Percentiles rank a stretch among this genome's conserved stretches.
Evolutionary conservation across 1,139 yeast genomes (phyloP).

Genomic region (Wickerhamiella pararugosa): DNA sequence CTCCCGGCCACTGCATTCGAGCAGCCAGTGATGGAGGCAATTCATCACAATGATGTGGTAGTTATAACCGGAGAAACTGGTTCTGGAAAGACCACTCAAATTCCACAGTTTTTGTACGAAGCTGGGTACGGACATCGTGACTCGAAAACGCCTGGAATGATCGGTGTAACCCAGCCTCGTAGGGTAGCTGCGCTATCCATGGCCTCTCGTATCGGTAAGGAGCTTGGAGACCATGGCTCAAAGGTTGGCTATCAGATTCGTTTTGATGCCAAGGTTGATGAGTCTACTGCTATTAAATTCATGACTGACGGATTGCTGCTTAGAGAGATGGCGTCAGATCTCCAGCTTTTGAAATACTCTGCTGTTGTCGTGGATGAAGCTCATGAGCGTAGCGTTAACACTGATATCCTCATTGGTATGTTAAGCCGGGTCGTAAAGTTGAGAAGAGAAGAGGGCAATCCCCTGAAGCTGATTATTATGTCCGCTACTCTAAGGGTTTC

Average conservation of each 20-base stretch:
- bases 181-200: slow-evolving; percentile 97
- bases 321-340: slow-evolving; percentile 84
- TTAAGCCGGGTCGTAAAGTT: slow-evolving; percentile 72
- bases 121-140: slow-evolving; percentile 65
- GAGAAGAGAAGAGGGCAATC: slow-evolving; percentile 43
- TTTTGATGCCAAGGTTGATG: slow-evolving; percentile 61
- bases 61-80: slow-evolving; percentile 97
- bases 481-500: slow-evolving; percentile 91
- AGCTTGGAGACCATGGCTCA: slow-evolving; percentile 63
- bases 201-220: slow-evolving; percentile 79
- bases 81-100: slow-evolving; percentile 95
- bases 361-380: slow-evolving; percentile 91
- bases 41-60: slow-evolving; percentile 80
- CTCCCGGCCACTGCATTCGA: slow-evolving; percentile 89
- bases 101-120: slow-evolving; percentile 84
- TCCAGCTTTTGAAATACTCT: slow-evolving; percentile 66
- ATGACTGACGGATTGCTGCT: slow-evolving; percentile 98
- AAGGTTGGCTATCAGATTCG: slow-evolving; percentile 84
- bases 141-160: slow-evolving; percentile 73
- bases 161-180: slow-evolving; percentile 94
- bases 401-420: slow-evolving; percentile 92
- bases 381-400: slow-evolving; percentile 88
- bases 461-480: slow-evolving; percentile 52
- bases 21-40: slow-evolving; percentile 88
- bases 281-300: slow-evolving; percentile 71